Conservation (phyloP, 208 protist genomes). For the Trypanosoma vivax region DNA sequence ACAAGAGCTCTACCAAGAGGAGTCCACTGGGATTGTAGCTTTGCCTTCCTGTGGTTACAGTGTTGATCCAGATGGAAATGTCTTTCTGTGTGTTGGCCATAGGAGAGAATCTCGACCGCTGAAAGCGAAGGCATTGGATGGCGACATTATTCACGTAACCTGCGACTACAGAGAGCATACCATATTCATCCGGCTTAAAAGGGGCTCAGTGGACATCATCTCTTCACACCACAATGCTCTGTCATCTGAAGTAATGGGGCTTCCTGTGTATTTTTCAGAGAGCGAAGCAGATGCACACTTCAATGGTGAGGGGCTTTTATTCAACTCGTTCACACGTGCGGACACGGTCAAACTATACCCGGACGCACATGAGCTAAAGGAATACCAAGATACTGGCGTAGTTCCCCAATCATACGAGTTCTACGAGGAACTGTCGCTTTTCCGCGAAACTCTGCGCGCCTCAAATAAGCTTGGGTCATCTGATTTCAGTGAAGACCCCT, state of each 20-base stretch:
- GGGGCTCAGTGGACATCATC: slow-evolving; percentile 35
- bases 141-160: slow-evolving; percentile 53
- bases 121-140: slow-evolving; percentile 47
- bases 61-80: slow-evolving; percentile 52
- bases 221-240: slow-evolving; percentile 49
- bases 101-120: slow-evolving; percentile 35
- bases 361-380: slow-evolving; percentile 26
- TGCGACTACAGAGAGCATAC: slow-evolving; percentile 51
- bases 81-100: slow-evolving; percentile 59
- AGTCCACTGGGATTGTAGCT: slow-evolving; percentile 2
- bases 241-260: slow-evolving; percentile 28
- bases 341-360: slow-evolving; percentile 51
- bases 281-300: slow-evolving; percentile 47
- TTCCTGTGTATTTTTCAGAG: slow-evolving; percentile 63
- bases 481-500: background rate
- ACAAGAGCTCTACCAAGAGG: too few relatives aligned
- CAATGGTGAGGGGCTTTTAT: slow-evolving; percentile 30
- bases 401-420: slow-evolving; percentile 56
- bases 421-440: slow-evolving; percentile 77
- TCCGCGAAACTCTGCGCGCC: slow-evolving; percentile 36
- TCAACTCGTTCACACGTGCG: slow-evolving; percentile 25
- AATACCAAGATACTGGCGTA: slow-evolving; percentile 15
- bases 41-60: slow-evolving; percentile 74
- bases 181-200: slow-evolving; percentile 49
- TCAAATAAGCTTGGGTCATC: slow-evolving; percentile 9